Evolutionary conservation across 225 moss, liverwort and hornwort species (phyloP).

Genomic region (Straminergon stramineum): DNA sequence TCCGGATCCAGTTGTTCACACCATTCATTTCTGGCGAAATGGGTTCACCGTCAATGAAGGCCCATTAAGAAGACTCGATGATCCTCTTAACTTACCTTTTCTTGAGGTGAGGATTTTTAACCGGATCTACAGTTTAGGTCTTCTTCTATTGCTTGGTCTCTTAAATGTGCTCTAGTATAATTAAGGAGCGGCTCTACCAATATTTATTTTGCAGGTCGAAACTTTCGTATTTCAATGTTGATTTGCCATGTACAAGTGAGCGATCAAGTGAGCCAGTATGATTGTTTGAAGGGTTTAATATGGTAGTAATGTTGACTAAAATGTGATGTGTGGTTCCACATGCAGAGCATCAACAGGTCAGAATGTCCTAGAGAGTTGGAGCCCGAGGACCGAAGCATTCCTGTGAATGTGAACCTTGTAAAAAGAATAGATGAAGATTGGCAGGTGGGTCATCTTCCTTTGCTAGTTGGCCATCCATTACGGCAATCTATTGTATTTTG

Average conservation of each 20-base stretch:
- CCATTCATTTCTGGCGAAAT: conserved; percentile 77
- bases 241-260: background rate
- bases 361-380: conserved; percentile 85
- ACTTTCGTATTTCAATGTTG: background rate
- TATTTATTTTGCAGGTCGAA: background rate
- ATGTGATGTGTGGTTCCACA: background rate
- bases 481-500: background rate
- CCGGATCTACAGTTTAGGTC: background rate
- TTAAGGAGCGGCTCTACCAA: background rate
- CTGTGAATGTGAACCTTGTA: conserved; percentile 78
- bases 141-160: background rate
- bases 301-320: background rate
- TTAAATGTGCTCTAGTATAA: background rate
- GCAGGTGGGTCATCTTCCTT: conserved; percentile 29
- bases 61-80: conserved; percentile 70
- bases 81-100: conserved; percentile 69
- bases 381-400: conserved; percentile 59
- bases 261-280: background rate
- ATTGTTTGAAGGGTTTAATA: background rate
- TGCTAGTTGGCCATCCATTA: background rate
- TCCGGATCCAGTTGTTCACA: conserved; percentile 59
- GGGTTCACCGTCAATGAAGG: conserved; percentile 84
- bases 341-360: conserved; percentile 83
- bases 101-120: conserved; percentile 32
- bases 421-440: conserved; percentile 69